These are phyloP conservation scores for Ogataea wickerhamii DNA, from an alignment of 805 yeast genomes.

Conservation along the genomic window DNA sequence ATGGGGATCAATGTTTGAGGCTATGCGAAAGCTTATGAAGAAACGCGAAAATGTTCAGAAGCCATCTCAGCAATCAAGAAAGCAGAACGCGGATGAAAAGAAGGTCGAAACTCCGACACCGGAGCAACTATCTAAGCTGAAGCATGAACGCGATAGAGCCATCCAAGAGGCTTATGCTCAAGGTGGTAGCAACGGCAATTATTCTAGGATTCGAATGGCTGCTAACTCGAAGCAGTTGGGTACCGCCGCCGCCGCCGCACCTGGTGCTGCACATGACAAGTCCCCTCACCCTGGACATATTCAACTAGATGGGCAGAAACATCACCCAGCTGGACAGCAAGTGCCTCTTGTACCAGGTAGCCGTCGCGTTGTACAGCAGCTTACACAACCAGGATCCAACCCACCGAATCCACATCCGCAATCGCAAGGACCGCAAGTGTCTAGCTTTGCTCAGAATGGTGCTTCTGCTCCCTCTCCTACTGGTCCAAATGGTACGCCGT, in stretches of 20 bases:
- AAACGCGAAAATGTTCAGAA: slow-evolving; percentile 77
- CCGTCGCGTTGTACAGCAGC: background rate
- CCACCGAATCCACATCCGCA: background rate
- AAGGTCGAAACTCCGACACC: slow-evolving; percentile 67
- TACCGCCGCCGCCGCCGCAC: slow-evolving; percentile 6
- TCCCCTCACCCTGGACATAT: slow-evolving; percentile 3
- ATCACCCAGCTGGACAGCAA: background rate
- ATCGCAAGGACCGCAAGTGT: slow-evolving; percentile 8
- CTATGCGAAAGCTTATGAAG: slow-evolving; percentile 83
- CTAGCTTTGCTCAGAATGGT: slow-evolving; percentile 12
- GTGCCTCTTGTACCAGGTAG: background rate
- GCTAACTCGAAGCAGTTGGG: slow-evolving; percentile 16
- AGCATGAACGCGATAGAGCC: slow-evolving; percentile 81
- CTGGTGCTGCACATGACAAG: slow-evolving; percentile 5
- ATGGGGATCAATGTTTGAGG: slow-evolving; percentile 98
- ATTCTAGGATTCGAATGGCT: slow-evolving; percentile 23
- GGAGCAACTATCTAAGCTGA: slow-evolving; percentile 75
- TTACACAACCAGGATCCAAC: background rate
- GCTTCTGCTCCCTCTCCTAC: slow-evolving; percentile 32
- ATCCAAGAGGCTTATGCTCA: slow-evolving; percentile 67
- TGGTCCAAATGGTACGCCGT: slow-evolving; percentile 53
- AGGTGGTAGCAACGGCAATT: slow-evolving; percentile 17
- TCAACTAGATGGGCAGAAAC: background rate
- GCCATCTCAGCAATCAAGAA: slow-evolving; percentile 43
- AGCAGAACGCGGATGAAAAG: slow-evolving; percentile 26